These are phyloP conservation scores for Chondrostereum purpureum DNA, from an alignment of 1,284 basidiomycete species.

Conservation along the genomic window DNA sequence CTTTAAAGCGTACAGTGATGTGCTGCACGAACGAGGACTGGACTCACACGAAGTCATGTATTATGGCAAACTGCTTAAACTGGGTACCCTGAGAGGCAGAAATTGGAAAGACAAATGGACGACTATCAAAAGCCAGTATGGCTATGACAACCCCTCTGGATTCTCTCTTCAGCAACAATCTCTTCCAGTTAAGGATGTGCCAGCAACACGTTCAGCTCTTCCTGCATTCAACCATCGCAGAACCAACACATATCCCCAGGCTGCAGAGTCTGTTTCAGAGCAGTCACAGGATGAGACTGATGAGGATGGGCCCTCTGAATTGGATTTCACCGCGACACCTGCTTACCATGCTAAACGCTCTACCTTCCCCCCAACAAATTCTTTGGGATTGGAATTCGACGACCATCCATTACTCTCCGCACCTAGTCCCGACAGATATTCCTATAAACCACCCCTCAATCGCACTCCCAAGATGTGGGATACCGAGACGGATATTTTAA, in stretches of 20 bases:
- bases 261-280: background rate
- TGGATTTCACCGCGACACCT: slow-evolving; percentile 6
- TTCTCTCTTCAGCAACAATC: slow-evolving; percentile 3
- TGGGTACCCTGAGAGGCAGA: slow-evolving; percentile 68
- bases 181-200: slow-evolving; percentile 8
- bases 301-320: slow-evolving; percentile 1
- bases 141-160: slow-evolving; percentile 22
- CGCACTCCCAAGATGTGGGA: background rate
- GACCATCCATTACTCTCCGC: slow-evolving; percentile 15
- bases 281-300: background rate
- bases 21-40: slow-evolving; percentile 64
- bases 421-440: slow-evolving; percentile 12
- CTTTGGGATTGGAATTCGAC: slow-evolving; percentile 18
- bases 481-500: slow-evolving; percentile 11
- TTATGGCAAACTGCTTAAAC: slow-evolving; percentile 71
- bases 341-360: slow-evolving; percentile 16
- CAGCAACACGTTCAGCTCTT: slow-evolving; percentile 3
- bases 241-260: background rate
- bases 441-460: background rate
- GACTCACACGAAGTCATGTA: slow-evolving; percentile 77
- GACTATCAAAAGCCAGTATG: slow-evolving; percentile 52
- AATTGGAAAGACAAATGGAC: slow-evolving; percentile 77
- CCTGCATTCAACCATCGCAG: background rate
- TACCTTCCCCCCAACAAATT: slow-evolving; percentile 18
- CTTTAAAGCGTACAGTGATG: slow-evolving; percentile 77